A percentile compares a stretch with the other conserved stretches of the same genome.
Conservation (phyloP, 352 stramenopile genomes). For the Pythium guiyangense region DNA sequence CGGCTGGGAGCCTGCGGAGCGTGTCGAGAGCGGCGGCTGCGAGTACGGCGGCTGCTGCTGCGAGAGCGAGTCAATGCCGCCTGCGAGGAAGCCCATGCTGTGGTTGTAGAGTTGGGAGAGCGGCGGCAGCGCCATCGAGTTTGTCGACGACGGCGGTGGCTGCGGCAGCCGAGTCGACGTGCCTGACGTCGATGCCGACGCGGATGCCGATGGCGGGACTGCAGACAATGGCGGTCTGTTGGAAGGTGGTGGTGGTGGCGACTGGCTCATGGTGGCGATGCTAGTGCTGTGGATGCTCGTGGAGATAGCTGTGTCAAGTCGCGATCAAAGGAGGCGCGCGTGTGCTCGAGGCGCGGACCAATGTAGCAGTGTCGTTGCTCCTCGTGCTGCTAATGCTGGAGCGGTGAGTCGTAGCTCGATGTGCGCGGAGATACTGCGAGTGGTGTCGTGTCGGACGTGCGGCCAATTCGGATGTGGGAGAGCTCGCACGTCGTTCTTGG, state of each 20-base stretch:
- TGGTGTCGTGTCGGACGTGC: neutral
- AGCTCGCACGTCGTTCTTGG: neutral
- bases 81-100: slow-evolving; percentile 6
- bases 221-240: neutral
- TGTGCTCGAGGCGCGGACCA: neutral
- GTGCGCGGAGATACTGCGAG: too few relatives aligned
- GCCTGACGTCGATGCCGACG: neutral
- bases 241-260: neutral
- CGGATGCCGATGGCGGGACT: too few relatives aligned
- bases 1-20: slow-evolving; percentile 68
- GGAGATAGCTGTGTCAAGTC: too few relatives aligned
- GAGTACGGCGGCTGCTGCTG: slow-evolving; percentile 12
- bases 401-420: neutral
- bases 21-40: slow-evolving; percentile 59
- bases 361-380: too few relatives aligned
- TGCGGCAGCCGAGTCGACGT: neutral
- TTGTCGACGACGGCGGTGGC: slow-evolving; percentile 1
- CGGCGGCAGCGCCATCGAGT: slow-evolving; percentile 3
- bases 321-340: too few relatives aligned
- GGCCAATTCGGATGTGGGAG: neutral
- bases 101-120: slow-evolving; percentile 10
- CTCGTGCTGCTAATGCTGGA: neutral
- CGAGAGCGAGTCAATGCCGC: slow-evolving; percentile 4
- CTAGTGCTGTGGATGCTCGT: neutral
- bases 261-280: neutral